These are phyloP conservation scores for Candida insectalens DNA, from an alignment of 805 yeast species.

Conservation along the genomic window DNA sequence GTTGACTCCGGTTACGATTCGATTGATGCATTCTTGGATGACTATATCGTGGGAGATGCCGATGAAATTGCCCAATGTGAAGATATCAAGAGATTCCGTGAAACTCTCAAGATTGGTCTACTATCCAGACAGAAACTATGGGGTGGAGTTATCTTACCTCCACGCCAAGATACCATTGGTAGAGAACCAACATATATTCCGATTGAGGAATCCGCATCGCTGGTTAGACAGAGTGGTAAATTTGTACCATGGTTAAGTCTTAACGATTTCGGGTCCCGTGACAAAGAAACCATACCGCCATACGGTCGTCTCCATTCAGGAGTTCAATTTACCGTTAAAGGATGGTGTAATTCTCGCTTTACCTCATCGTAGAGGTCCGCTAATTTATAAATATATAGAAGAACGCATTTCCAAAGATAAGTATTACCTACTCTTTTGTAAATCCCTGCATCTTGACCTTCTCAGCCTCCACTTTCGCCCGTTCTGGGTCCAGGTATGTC, in stretches of 20 bases:
- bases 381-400: not conserved
- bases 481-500: conserved; percentile 71
- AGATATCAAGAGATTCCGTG: conserved; percentile 7
- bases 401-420: not conserved
- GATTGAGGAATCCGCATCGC: conserved; percentile 5
- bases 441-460: conserved; percentile 70
- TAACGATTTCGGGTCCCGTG: conserved; percentile 9
- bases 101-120: conserved; percentile 26
- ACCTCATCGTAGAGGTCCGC: not conserved
- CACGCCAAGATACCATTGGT: conserved; percentile 30
- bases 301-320: conserved; percentile 17
- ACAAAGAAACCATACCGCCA: conserved; percentile 16
- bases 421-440: not conserved
- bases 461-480: conserved; percentile 69
- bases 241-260: conserved; percentile 21
- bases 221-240: conserved; percentile 18
- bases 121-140: conserved; percentile 41
- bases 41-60: conserved; percentile 6
- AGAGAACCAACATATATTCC: not conserved
- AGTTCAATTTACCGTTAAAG: conserved; percentile 38
- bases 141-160: conserved; percentile 42
- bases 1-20: conserved; percentile 14
- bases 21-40: conserved; percentile 19
- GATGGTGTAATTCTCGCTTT: conserved; percentile 42
- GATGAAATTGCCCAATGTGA: not conserved